Base-by-base conservation (phyloP, 2,329 filamentous ascomycete species). In the Pseudocercospora fijiensis region DNA sequence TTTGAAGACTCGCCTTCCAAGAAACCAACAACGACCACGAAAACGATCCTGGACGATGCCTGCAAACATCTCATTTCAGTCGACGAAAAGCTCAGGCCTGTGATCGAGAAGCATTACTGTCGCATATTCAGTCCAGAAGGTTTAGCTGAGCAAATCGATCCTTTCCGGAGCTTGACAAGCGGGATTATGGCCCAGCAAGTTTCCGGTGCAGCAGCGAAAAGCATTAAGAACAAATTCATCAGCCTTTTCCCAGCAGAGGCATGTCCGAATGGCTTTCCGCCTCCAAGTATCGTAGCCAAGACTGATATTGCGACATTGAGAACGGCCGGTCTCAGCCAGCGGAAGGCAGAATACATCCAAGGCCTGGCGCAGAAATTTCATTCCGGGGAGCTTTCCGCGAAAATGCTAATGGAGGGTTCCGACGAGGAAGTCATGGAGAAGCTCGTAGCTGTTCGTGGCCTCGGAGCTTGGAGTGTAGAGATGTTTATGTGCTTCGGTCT, bases 401-500 rank as follows among this genome's bases (percentile, higher is more conserved):
- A 85, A 67, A 88, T 95, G 83, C 84, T 98, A 20, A 85, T 90
- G 58, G 85, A 86, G 37, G 92, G 91, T 1, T 85, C 87, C 4
- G 95, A 99, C 75, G 93, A 96, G 57, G 90, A 96, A 70, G 84
- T 99, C 7, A 82, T 97, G 67, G 86, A 90, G 76, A 89, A 85
- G 75, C 82, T 99, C 55, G 91, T 90, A 55, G 90, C 92, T 0
- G 92, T 99, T 4, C 84, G 94, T 9, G 95, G 95, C 0, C 79
- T 98, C 57, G 95, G 95, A 0, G 84, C 84, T 60, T 98, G 95
- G 95, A 93, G 89, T 55, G 92, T 96, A 13, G 93, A 97, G 81
- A 98, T 99, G 95, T 99, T 99, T 81, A 91, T 93, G 57, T 92
- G 90, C 77, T 98, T 99, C 78, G 90, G 87, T n/a, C 81, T 99